phyloP scores from a whole-genome alignment of 371 early-diverging fungal species.

The Dinochytrium kinnereticum region DNA sequence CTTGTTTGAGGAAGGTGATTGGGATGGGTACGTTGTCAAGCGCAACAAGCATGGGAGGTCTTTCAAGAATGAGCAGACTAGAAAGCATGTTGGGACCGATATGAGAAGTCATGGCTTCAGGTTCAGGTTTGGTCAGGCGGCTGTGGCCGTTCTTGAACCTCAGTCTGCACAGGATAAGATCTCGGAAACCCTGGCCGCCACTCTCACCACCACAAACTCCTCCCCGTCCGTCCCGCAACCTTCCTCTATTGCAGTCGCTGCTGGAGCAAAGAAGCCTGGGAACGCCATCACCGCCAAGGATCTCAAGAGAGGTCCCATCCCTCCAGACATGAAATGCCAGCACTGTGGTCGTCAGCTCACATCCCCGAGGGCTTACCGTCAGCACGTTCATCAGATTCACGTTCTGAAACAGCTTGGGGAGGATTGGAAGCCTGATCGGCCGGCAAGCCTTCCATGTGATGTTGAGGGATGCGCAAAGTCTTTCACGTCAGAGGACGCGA shows the following conservation, averaged over 20 bases:
- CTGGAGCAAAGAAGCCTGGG: slow-evolving; percentile 11
- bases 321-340: slow-evolving; percentile 40
- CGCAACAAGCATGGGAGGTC: slow-evolving; percentile 57
- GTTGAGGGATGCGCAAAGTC: slow-evolving; percentile 21
- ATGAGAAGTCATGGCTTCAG: slow-evolving; percentile 49
- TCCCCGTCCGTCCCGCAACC: slow-evolving; percentile 15
- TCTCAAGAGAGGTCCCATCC: slow-evolving; percentile 18
- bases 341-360: slow-evolving; percentile 46
- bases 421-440: slow-evolving; percentile 42
- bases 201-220: background rate
- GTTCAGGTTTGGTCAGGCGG: slow-evolving; percentile 22
- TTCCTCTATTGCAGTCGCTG: background rate
- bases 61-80: slow-evolving; percentile 56
- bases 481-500: slow-evolving; percentile 35
- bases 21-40: slow-evolving; percentile 56
- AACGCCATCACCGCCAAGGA: slow-evolving; percentile 8
- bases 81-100: slow-evolving; percentile 37
- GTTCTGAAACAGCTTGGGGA: slow-evolving; percentile 42
- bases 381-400: slow-evolving; percentile 54
- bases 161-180: background rate
- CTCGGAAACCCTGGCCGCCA: background rate
- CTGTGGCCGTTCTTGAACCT: background rate
- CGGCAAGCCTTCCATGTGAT: slow-evolving; percentile 18
- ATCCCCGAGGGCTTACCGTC: slow-evolving; percentile 40
- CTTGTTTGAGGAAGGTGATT: slow-evolving; percentile 44